phyloP scores from a whole-genome alignment of 148 eudicot genomes.

The Fagopyrum tataricum region DNA sequence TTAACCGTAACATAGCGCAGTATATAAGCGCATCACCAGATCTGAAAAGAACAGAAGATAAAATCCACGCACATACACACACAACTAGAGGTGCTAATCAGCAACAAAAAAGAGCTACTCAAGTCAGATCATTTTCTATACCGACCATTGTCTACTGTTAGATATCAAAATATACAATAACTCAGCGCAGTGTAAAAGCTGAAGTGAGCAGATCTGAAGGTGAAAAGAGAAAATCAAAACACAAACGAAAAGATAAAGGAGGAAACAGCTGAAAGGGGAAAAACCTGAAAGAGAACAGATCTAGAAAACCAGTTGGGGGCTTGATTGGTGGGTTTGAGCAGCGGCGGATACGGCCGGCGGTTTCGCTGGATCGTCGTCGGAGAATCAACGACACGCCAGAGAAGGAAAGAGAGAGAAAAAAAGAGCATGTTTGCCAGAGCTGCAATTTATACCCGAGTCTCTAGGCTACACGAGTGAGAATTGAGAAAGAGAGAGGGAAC shows the following conservation, averaged over 20 bases:
- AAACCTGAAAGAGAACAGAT: conserved; percentile 11
- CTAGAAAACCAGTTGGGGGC: neutral
- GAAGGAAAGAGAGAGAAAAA: conserved; percentile 36
- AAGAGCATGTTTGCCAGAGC: conserved; percentile 22
- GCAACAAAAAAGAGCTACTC: conserved; percentile 1
- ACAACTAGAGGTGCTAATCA: neutral
- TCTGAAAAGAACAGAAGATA: neutral
- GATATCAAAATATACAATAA: neutral
- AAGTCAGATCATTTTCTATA: neutral
- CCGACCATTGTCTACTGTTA: neutral
- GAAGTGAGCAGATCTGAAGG: conserved; percentile 2
- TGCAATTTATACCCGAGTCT: conserved; percentile 25
- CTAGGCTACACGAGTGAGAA: neutral
- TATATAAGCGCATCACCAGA: neutral
- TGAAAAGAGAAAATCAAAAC: neutral
- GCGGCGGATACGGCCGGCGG: conserved; percentile 15
- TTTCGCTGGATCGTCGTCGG: conserved; percentile 12
- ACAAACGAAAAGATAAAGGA: neutral
- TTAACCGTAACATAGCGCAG: neutral
- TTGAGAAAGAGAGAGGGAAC: conserved; percentile 13
- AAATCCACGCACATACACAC: neutral
- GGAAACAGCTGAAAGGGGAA: conserved; percentile 12
- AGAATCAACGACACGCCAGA: conserved; percentile 12
- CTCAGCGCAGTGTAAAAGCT: neutral
- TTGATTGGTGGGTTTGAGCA: neutral